Evolutionary conservation across 2,329 filamentous ascomycete genomes (phyloP).

Genomic region (Colletotrichum tamarilloi): DNA sequence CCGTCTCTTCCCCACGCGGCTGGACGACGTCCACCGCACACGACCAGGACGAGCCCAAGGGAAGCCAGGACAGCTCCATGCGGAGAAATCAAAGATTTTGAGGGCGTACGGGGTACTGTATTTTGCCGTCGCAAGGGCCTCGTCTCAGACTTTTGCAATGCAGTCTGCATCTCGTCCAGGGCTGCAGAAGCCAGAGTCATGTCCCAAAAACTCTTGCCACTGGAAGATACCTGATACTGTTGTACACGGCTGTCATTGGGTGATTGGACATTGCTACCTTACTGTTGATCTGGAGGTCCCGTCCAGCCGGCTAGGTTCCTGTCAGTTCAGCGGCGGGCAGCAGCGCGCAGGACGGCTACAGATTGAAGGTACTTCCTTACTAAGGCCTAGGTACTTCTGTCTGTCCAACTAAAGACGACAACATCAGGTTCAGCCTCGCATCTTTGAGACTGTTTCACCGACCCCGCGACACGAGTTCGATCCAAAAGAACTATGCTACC

Average conservation of each 20-base stretch:
- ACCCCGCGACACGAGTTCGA: background rate
- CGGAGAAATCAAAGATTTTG: background rate
- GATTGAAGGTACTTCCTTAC: background rate
- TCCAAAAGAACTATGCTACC: background rate
- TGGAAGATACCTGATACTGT: background rate
- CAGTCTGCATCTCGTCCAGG: background rate
- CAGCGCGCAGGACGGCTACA: background rate
- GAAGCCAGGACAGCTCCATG: background rate
- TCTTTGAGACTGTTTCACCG: background rate
- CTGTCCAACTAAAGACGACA: background rate
- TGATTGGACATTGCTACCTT: background rate
- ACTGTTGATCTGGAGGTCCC: background rate
- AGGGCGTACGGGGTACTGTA: background rate
- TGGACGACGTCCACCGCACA: background rate
- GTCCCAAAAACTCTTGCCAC: constrained; percentile 2
- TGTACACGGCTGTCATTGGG: background rate
- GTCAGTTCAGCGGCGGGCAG: background rate
- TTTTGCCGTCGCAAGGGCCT: constrained; percentile 9
- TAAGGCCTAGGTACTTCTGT: background rate
- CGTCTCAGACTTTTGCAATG: background rate
- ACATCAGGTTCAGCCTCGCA: background rate
- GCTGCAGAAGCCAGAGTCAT: constrained; percentile 19
- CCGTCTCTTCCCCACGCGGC: constrained; percentile 2
- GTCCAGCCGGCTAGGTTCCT: constrained; percentile 21
- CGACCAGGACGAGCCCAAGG: background rate